Conservation (phyloP, 495 filamentous ascomycete genomes). For the Collariella sp. region DNA sequence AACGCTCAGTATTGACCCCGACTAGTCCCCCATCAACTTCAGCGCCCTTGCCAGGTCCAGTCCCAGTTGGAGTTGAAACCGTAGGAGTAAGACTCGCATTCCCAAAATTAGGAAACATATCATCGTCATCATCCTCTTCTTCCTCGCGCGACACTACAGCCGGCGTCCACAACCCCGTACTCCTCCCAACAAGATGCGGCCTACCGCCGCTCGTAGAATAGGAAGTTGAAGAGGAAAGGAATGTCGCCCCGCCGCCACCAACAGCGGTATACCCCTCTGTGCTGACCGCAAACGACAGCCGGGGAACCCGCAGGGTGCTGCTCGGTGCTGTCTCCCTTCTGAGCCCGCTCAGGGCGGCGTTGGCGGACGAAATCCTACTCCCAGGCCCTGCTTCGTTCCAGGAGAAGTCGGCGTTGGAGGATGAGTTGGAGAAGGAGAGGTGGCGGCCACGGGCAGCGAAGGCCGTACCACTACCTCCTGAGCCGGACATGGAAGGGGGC, state of each 20-base stretch:
- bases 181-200: conserved; percentile 13
- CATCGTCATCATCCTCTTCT: conserved; percentile 34
- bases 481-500: conserved; percentile 18
- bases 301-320: neutral
- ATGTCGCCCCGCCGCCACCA: conserved; percentile 27
- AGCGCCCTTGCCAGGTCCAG: too few species aligned
- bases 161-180: conserved; percentile 33
- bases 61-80: too few species aligned
- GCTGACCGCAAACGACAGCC: conserved; percentile 2
- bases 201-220: too few species aligned
- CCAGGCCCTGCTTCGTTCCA: conserved; percentile 19
- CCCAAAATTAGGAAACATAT: conserved; percentile 41
- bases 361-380: conserved; percentile 25
- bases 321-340: conserved; percentile 21
- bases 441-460: conserved; percentile 19
- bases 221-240: conserved; percentile 15
- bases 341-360: conserved; percentile 26
- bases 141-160: conserved; percentile 18
- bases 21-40: neutral
- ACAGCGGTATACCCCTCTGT: conserved; percentile 27
- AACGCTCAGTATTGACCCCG: neutral
- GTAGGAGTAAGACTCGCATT: too few species aligned
- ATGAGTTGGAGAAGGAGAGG: conserved; percentile 21
- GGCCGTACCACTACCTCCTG: conserved; percentile 8
- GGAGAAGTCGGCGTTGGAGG: conserved; percentile 21